Evolutionary conservation across 73 alveolate species (phyloP).

Genomic region (Paramecium bursaria): DNA sequence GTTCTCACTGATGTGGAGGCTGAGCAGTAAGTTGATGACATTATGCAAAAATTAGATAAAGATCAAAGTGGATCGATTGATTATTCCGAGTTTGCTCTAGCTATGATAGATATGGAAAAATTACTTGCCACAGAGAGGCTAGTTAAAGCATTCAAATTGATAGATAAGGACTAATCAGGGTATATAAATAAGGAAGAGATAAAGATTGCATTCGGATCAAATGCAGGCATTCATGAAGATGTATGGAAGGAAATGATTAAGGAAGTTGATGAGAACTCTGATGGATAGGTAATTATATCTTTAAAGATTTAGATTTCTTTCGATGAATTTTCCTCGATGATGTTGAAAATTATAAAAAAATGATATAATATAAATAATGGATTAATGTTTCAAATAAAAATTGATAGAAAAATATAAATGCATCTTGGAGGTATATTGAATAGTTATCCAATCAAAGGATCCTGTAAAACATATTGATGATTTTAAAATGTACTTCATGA

Average conservation of each 20-base stretch:
- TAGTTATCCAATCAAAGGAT: too few relatives aligned
- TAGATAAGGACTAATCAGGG: conserved; percentile 84
- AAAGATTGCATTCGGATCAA: conserved; percentile 71
- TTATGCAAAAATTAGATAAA: conserved; percentile 77
- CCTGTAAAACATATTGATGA: too few relatives aligned
- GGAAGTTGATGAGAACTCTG: conserved; percentile 72
- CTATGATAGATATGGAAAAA: conserved; percentile 75
- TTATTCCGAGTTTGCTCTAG: conserved; percentile 75
- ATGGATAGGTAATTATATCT: conserved; percentile 64
- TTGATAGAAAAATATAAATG: too few relatives aligned
- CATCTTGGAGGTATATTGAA: too few relatives aligned
- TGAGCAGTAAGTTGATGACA: conserved; percentile 76
- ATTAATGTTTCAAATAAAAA: too few relatives aligned
- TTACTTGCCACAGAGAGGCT: conserved; percentile 78
- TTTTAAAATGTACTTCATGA: too few relatives aligned
- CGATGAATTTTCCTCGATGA: conserved; percentile 65
- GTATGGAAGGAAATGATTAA: conserved; percentile 72
- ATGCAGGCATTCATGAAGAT: conserved; percentile 65
- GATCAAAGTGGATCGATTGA: conserved; percentile 82
- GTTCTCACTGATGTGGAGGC: conserved; percentile 70
- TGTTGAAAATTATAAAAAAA: conserved; percentile 37
- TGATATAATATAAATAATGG: too few relatives aligned
- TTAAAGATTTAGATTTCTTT: conserved; percentile 19
- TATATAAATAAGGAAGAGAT: conserved; percentile 78
- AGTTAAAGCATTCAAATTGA: conserved; percentile 81